phyloP scores from a whole-genome alignment of 2,329 filamentous ascomycete genomes.

The Beauveria sp. region DNA sequence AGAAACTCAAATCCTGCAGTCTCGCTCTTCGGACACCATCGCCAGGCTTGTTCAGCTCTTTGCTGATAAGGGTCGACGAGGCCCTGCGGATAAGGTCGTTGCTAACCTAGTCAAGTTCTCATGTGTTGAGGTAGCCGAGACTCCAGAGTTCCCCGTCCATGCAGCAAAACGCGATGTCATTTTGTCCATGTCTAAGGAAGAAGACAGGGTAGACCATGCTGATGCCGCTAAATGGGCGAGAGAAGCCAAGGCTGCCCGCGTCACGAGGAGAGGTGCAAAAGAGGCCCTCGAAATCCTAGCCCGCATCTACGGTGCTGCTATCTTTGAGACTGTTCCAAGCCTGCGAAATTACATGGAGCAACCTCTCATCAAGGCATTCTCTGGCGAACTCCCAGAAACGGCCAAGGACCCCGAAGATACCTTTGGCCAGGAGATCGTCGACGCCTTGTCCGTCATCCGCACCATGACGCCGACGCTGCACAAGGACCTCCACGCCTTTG shows the following conservation, averaged over 20 bases:
- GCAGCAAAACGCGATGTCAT: conserved; percentile 71
- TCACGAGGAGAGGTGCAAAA: conserved; percentile 88
- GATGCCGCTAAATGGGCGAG: conserved; percentile 85
- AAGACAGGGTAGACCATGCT: conserved; percentile 86
- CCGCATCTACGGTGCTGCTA: conserved; percentile 63
- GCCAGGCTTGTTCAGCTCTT: conserved; percentile 81
- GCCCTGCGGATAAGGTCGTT: conserved; percentile 91
- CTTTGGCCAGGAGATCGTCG: conserved; percentile 86
- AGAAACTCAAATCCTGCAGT: conserved; percentile 82
- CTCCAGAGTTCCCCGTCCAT: conserved; percentile 86
- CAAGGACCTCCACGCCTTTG: conserved; percentile 64
- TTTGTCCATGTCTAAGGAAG: conserved; percentile 91
- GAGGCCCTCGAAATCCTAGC: conserved; percentile 87
- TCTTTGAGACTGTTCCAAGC: conserved; percentile 80
- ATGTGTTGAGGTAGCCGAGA: conserved; percentile 95
- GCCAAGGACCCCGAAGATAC: conserved; percentile 66
- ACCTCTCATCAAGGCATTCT: conserved; percentile 69
- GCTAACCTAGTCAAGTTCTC: conserved; percentile 95
- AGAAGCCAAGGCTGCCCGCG: conserved; percentile 80
- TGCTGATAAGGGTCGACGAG: conserved; percentile 68
- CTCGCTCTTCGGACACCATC: conserved; percentile 76
- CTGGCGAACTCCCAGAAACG: conserved; percentile 60
- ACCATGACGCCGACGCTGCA: conserved; percentile 90
- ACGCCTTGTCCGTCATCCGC: conserved; percentile 85
- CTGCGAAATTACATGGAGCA: conserved; percentile 73